Conservation (phyloP, 805 yeast species). For the Candida maris region DNA sequence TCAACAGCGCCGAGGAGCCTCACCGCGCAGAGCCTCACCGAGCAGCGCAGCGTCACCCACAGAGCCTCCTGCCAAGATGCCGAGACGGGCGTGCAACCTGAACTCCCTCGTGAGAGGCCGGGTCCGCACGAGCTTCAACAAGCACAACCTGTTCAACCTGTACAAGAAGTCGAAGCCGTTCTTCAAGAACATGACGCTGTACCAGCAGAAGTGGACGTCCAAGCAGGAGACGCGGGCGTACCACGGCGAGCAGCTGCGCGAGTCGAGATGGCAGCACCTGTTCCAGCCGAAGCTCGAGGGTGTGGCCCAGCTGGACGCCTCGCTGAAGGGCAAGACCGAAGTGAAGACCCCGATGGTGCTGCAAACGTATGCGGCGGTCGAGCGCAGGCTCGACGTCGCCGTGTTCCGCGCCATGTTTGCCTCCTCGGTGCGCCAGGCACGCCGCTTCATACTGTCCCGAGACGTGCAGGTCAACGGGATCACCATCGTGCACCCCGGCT, state of each 20-base stretch:
- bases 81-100: conserved; percentile 28
- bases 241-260: conserved; percentile 93
- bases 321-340: conserved; percentile 55
- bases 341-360: conserved; percentile 75
- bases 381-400: conserved; percentile 86
- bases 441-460: conserved; percentile 79
- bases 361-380: conserved; percentile 86
- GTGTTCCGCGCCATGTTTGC: conserved; percentile 91
- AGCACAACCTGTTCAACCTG: conserved; percentile 83
- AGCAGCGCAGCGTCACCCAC: too few relatives aligned
- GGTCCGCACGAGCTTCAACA: conserved; percentile 87
- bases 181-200: conserved; percentile 64
- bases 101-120: conserved; percentile 36
- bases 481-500: conserved; percentile 73
- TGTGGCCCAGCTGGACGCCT: conserved; percentile 85
- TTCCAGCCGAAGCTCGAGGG: conserved; percentile 73
- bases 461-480: conserved; percentile 85
- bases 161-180: conserved; percentile 62
- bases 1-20: too few relatives aligned
- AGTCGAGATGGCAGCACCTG: conserved; percentile 68
- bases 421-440: conserved; percentile 87
- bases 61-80: too few relatives aligned
- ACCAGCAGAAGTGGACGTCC: conserved; percentile 88
- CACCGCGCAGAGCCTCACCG: too few relatives aligned
- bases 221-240: conserved; percentile 91